Evolutionary conservation across 768 basidiomycete genomes (phyloP).

Genomic region (Suillus clintonianus): DNA sequence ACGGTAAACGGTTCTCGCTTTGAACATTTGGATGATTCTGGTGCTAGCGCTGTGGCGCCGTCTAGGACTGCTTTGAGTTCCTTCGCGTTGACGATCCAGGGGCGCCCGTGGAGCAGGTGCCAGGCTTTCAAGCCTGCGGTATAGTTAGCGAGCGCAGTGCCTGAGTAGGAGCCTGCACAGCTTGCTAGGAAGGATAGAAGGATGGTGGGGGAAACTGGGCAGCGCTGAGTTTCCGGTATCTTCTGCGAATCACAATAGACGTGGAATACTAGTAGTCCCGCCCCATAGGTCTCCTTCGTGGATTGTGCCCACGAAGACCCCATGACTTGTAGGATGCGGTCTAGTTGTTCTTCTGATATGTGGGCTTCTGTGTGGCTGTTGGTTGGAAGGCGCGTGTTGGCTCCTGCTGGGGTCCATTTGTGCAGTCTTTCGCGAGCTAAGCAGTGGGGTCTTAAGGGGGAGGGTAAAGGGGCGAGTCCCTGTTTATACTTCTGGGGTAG

Average conservation of each 20-base stretch:
- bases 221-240: not conserved
- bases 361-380: too few relatives aligned
- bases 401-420: too few relatives aligned
- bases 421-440: too few relatives aligned
- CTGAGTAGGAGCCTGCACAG: slow-evolving; percentile 12
- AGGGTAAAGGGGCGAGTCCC: too few relatives aligned
- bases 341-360: not conserved
- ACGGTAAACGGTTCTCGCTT: not conserved
- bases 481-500: too few relatives aligned
- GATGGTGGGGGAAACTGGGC: slow-evolving; percentile 7
- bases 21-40: slow-evolving; percentile 27
- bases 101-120: slow-evolving; percentile 22
- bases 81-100: slow-evolving; percentile 10
- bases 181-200: slow-evolving; percentile 14
- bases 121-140: slow-evolving; percentile 21
- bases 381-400: too few relatives aligned
- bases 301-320: slow-evolving; percentile 6
- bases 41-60: not conserved
- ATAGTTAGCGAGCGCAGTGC: slow-evolving; percentile 11
- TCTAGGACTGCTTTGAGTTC: slow-evolving; percentile 15
- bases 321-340: not conserved
- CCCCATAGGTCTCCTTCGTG: slow-evolving; percentile 12
- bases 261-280: slow-evolving; percentile 20
- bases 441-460: too few relatives aligned
- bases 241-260: slow-evolving; percentile 23